Base-by-base conservation (phyloP, 495 filamentous ascomycete genomes). In the Penicillium atrosanguineum region DNA sequence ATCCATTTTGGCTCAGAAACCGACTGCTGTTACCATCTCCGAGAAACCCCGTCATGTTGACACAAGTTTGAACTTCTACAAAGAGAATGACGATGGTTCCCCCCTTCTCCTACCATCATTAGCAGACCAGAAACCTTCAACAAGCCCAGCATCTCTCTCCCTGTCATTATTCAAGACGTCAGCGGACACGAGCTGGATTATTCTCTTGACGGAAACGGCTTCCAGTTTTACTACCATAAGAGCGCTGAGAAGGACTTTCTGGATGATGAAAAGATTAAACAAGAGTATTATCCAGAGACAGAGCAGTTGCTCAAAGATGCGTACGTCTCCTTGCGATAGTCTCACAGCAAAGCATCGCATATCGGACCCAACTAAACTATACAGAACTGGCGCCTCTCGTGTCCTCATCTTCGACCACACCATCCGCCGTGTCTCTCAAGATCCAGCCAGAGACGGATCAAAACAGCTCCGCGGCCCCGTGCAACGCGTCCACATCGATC, bases 341-440 rank as follows among this genome's bases (percentile, higher is more conserved):
- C 23, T 7, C 1, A 46, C 21, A 7, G 4, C 28, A 19, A 12
- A 16, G 21, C 36, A 41, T 48, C 2, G 16, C 14, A 15, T 34
- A 18, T 12, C 41, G 1, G 38, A 36, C 28, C 25, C 25, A 18
- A 16, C 48, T 50, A 7, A 25, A 39, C 2, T 15, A 7, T 14
- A 53, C 34, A 83, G 78, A 26, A 83, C 78, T n/a, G 79, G 75
- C 43, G 80, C 76, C 47, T 69, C 73, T 23, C 64, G 68, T 18
- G 72, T 88, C 66, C 83, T 85, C 75, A 87, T 89, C 71, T 89
- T 88, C 65, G 85, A 89, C 73, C 85, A 88, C 67, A 89, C 85
- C 31, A 82, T 87, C 78, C 85, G 85, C n/a, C 83, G 84, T n/a
- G 49, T 50, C 15, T 39, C 69, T 6, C 34, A 54, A 3, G 69